These are phyloP conservation scores for Sporothrix dimorphospora DNA, from an alignment of 2,329 filamentous ascomycete genomes.

Conservation along the genomic window DNA sequence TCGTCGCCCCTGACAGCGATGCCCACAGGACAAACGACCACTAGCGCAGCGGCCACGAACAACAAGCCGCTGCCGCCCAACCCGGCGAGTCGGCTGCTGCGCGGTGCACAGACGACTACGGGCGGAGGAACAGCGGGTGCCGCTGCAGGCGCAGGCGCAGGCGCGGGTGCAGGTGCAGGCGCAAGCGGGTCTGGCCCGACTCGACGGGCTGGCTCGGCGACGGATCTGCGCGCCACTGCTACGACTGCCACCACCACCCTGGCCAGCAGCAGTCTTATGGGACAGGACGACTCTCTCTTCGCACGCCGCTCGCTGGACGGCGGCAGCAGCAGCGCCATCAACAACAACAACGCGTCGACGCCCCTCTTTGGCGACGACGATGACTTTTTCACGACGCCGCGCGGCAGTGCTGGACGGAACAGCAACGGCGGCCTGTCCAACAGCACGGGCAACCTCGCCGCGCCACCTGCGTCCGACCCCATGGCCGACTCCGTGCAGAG, in stretches of 20 bases:
- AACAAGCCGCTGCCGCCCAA: constrained; percentile 14
- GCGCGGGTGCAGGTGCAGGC: neutral
- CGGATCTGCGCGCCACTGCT: constrained; percentile 48
- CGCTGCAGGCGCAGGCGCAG: neutral
- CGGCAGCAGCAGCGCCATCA: neutral
- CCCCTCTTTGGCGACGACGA: constrained; percentile 86
- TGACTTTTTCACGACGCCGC: constrained; percentile 47
- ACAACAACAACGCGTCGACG: constrained; percentile 44
- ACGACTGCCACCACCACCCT: neutral
- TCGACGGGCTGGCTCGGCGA: constrained; percentile 52
- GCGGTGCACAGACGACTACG: neutral
- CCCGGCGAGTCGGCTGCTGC: constrained; percentile 11
- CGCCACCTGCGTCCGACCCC: constrained; percentile 56
- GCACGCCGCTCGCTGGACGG: constrained; percentile 71
- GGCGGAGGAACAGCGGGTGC: neutral
- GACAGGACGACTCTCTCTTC: constrained; percentile 11
- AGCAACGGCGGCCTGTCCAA: neutral
- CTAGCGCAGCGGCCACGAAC: neutral
- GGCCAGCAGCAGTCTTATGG: neutral
- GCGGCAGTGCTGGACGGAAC: neutral
- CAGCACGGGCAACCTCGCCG: constrained; percentile 20
- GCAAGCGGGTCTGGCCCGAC: constrained; percentile 30
- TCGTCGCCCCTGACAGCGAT: neutral
- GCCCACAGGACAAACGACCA: neutral
- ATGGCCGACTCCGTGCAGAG: constrained; percentile 75